A percentile compares a stretch with the other conserved stretches of the same genome.
Evolutionary conservation across 345 rosid genomes (phyloP).

Genomic region (Passiflora organensis): DNA sequence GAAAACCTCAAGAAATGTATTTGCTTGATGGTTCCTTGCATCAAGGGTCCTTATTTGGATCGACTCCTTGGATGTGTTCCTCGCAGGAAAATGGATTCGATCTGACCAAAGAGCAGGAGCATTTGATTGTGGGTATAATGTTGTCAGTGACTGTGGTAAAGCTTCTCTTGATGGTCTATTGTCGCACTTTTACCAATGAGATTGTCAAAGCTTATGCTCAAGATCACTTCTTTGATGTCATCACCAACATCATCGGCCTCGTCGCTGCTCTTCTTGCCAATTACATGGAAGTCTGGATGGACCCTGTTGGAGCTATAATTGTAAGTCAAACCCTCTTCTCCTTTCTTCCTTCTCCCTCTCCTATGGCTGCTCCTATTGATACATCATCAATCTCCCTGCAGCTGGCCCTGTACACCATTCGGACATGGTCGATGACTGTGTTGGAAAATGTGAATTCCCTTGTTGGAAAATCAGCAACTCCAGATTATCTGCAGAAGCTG

Average conservation of each 20-base stretch:
- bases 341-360: no score
- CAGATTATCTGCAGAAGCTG: slow-evolving; percentile 81
- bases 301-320: slow-evolving; percentile 94
- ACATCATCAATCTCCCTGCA: no score
- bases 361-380: no score
- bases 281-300: slow-evolving; percentile 76
- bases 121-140: slow-evolving; percentile 95
- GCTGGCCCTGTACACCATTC: slow-evolving; percentile 93
- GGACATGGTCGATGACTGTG: slow-evolving; percentile 97
- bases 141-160: slow-evolving; percentile 88
- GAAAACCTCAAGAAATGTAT: no score
- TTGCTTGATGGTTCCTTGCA: no score
- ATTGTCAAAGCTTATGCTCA: slow-evolving; percentile 96
- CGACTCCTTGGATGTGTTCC: no score
- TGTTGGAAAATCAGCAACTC: slow-evolving; percentile 80
- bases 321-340: slow-evolving; percentile 36
- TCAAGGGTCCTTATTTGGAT: no score
- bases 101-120: slow-evolving; percentile 65
- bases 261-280: slow-evolving; percentile 87
- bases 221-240: slow-evolving; percentile 95
- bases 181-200: slow-evolving; percentile 78
- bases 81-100: slow-evolving; percentile 61
- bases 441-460: slow-evolving; percentile 89
- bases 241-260: slow-evolving; percentile 90
- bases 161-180: slow-evolving; percentile 62